phyloP scores from a whole-genome alignment of 2,329 filamentous ascomycete genomes.

The Furcasterigmium furcatum region DNA sequence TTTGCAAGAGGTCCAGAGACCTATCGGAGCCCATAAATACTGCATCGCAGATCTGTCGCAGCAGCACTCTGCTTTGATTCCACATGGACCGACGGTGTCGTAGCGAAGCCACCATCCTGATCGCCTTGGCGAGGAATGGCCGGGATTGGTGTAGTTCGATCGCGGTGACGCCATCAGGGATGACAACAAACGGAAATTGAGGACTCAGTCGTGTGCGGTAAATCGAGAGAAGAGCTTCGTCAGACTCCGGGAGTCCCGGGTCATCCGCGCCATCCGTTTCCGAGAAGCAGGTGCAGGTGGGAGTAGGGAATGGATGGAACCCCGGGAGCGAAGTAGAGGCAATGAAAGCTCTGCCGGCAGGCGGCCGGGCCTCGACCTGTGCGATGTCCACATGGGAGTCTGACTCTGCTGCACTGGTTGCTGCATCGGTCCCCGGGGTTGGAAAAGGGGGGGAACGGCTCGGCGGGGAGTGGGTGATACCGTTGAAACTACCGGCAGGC shows the following conservation, averaged over 20 bases:
- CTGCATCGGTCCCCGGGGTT: slow-evolving; percentile 1
- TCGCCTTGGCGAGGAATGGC: slow-evolving; percentile 9
- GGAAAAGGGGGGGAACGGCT: not conserved
- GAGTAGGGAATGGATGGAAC: slow-evolving; percentile 8
- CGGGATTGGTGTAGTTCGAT: slow-evolving; percentile 7
- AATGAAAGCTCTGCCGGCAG: slow-evolving; percentile 4
- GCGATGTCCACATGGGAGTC: slow-evolving; percentile 7
- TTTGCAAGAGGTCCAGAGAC: slow-evolving; percentile 9
- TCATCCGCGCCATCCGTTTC: slow-evolving; percentile 7
- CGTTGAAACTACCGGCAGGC: not conserved
- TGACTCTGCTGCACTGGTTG: slow-evolving; percentile 3
- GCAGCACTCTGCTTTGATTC: slow-evolving; percentile 6
- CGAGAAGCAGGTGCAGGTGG: slow-evolving; percentile 8
- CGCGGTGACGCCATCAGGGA: slow-evolving; percentile 8
- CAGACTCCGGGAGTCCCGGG: slow-evolving; percentile 5
- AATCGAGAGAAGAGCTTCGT: slow-evolving; percentile 9
- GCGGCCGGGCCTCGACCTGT: slow-evolving; percentile 7
- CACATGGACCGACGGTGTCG: slow-evolving; percentile 10
- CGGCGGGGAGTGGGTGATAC: not conserved
- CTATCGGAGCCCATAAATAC: slow-evolving; percentile 6
- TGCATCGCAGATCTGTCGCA: slow-evolving; percentile 8
- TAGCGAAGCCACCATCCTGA: slow-evolving; percentile 10
- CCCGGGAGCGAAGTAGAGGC: slow-evolving; percentile 6
- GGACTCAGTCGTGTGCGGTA: slow-evolving; percentile 9
- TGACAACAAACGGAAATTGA: slow-evolving; percentile 10